These are phyloP conservation scores for Taiozyma sp. DNA, from an alignment of 1,139 yeast species.

Conservation along the genomic window DNA sequence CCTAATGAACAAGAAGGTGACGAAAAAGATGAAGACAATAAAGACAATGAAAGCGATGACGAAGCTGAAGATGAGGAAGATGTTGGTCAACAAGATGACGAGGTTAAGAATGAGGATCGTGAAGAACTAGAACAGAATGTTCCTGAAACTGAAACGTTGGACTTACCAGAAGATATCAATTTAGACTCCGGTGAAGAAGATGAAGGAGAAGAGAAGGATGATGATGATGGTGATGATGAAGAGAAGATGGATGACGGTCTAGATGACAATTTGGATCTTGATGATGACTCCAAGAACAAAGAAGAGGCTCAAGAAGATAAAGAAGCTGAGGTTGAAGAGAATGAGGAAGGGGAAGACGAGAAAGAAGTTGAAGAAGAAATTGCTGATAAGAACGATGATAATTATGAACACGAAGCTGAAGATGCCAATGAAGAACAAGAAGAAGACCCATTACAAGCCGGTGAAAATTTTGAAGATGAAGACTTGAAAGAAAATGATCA, in stretches of 20 bases:
- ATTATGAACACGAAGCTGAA: constrained; percentile 27
- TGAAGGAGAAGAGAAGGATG: constrained; percentile 38
- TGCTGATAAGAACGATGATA: constrained; percentile 28
- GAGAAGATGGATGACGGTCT: constrained; percentile 25
- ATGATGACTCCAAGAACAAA: constrained; percentile 25
- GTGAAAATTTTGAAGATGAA: constrained; percentile 26
- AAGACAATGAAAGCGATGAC: constrained; percentile 53
- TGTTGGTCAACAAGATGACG: constrained; percentile 77
- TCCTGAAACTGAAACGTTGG: constrained; percentile 77
- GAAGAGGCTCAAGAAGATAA: constrained; percentile 30
- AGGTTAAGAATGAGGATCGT: constrained; percentile 64
- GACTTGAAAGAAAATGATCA: constrained; percentile 27
- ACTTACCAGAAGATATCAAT: constrained; percentile 82
- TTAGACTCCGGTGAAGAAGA: constrained; percentile 67
- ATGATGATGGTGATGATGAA: constrained; percentile 29
- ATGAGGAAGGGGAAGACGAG: constrained; percentile 29
- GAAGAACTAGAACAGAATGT: constrained; percentile 67
- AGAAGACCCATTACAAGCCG: constrained; percentile 26
- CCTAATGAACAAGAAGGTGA: constrained; percentile 53
- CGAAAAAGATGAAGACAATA: constrained; percentile 49
- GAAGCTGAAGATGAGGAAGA: constrained; percentile 55
- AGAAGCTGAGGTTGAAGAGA: constrained; percentile 29
- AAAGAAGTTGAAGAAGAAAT: constrained; percentile 27
- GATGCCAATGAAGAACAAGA: constrained; percentile 25
- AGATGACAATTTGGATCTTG: constrained; percentile 24